Base-by-base conservation (phyloP, 2,329 filamentous ascomycete genomes). In the Trichoderma afroharzianum region DNA sequence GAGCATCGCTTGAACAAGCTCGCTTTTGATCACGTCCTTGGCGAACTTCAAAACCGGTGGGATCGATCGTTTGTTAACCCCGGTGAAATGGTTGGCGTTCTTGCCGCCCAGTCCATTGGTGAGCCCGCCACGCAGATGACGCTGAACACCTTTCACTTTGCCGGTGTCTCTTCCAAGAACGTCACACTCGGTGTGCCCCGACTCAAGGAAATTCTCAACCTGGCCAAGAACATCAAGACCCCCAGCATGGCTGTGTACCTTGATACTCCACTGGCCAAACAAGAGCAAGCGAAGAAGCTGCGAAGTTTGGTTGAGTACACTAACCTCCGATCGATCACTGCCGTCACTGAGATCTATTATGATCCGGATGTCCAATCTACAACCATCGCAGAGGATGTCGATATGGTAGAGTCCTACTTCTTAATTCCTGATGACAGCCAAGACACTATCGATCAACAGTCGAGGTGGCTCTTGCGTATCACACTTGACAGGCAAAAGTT, bases 51-150 rank as follows among this genome's bases (percentile, higher is more conserved):
- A 83, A 94, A 89, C 79, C 90, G 94, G 73, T 99, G 97, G 88
- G 89, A 93, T 43, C 91, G 92, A 77, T 90, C 95, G 61, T 90
- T 93, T 76, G 95, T 97, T 73, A 93, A 91, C 77, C 95, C 96
- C 62, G 96, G 97, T 79, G 97, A 99, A 81, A 99, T 99, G 96
- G 96, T 99, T 71, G 96, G 96, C 84, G 96, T 99, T 26, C 85
- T 99, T 78, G 96, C 96, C 74, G 96, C 97, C 7, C 96, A 99
- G 84, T 99, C 96, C 36, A 99, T 99, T 80, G 96, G 96, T 85
- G 96, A 99, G 82, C 96, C 96, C 53, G 97, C 96, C 26, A 99
- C 96, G 1, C 96, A 99, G 86, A 99, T 99, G 96, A 99, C 96
- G 1, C 85, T 99, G 73, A 99, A 99, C 85, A 99, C 96, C 28